Conservation (phyloP, 1,284 basidiomycete genomes). For the Blastosporella zonata region DNA sequence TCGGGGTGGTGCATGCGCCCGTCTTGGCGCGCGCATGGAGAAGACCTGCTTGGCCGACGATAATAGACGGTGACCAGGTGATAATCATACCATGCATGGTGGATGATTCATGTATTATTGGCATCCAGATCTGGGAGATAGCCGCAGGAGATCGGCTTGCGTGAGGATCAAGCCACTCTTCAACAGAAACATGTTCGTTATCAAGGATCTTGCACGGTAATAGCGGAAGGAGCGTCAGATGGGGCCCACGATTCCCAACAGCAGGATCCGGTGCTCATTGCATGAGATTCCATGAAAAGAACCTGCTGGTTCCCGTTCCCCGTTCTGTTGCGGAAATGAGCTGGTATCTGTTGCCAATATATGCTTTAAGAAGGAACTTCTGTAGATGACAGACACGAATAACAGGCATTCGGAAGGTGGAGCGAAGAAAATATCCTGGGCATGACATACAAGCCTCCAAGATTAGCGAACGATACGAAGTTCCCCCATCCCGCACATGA, state of each 20-base stretch:
- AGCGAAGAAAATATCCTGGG: background rate
- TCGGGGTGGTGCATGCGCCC: background rate
- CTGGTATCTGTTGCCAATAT: background rate
- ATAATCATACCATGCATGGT: background rate
- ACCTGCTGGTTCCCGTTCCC: background rate
- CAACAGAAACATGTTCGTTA: background rate
- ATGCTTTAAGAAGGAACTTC: background rate
- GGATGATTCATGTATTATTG: background rate
- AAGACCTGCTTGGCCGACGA: background rate
- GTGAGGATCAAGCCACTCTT: background rate
- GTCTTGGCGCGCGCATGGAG: background rate
- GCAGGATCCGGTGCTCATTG: background rate
- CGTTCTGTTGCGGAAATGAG: background rate
- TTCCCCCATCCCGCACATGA: background rate
- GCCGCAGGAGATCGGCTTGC: background rate
- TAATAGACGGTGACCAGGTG: slow-evolving; percentile 10
- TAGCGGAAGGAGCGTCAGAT: slow-evolving; percentile 1
- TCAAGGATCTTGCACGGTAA: background rate
- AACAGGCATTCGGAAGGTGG: background rate
- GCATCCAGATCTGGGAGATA: slow-evolving; percentile 10
- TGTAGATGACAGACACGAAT: background rate
- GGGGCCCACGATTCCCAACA: background rate
- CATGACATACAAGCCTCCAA: background rate
- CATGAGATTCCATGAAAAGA: background rate
- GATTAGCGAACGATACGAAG: slow-evolving; percentile 2